Conservation (phyloP, 768 basidiomycete genomes). For the Leccinum rimulosum region DNA sequence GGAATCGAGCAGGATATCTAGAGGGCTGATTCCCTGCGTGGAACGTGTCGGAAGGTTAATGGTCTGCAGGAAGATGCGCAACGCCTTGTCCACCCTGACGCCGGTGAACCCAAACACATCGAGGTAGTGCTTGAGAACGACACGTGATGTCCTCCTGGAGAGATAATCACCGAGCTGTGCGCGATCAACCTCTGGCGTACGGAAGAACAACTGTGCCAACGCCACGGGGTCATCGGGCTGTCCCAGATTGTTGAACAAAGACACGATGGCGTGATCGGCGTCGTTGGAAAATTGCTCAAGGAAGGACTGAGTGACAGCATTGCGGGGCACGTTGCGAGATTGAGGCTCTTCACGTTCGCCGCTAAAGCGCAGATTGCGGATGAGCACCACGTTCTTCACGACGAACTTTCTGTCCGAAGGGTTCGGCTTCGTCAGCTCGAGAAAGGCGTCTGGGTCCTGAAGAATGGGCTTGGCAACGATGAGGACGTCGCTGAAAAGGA, state of each 20-base stretch:
- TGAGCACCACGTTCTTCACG: constrained; percentile 85
- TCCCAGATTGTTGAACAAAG: constrained; percentile 61
- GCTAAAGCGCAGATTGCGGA: constrained; percentile 65
- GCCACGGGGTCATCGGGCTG: constrained; percentile 63
- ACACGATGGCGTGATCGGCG: constrained; percentile 74
- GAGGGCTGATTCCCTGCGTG: constrained; percentile 26
- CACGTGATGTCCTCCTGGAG: constrained; percentile 65
- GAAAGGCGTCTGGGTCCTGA: constrained; percentile 60
- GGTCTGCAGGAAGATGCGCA: constrained; percentile 86
- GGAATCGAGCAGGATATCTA: constrained; percentile 70
- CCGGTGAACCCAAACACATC: constrained; percentile 82
- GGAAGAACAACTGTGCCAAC: constrained; percentile 80
- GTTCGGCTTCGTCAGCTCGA: constrained; percentile 55
- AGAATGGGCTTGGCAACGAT: constrained; percentile 89
- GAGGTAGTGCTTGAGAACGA: constrained; percentile 78
- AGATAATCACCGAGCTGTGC: constrained; percentile 83
- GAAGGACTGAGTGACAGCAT: constrained; percentile 69
- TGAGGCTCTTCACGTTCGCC: constrained; percentile 67
- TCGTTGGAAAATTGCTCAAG: constrained; percentile 76
- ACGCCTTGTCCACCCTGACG: constrained; percentile 81
- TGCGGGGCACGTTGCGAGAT: constrained; percentile 47
- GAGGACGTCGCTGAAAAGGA: constrained; percentile 95
- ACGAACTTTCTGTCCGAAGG: constrained; percentile 72
- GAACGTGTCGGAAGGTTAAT: constrained; percentile 56
- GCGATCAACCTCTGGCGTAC: constrained; percentile 79